These are phyloP conservation scores for Cordyceps cicadae DNA, from an alignment of 2,329 filamentous ascomycete species.

Conservation along the genomic window DNA sequence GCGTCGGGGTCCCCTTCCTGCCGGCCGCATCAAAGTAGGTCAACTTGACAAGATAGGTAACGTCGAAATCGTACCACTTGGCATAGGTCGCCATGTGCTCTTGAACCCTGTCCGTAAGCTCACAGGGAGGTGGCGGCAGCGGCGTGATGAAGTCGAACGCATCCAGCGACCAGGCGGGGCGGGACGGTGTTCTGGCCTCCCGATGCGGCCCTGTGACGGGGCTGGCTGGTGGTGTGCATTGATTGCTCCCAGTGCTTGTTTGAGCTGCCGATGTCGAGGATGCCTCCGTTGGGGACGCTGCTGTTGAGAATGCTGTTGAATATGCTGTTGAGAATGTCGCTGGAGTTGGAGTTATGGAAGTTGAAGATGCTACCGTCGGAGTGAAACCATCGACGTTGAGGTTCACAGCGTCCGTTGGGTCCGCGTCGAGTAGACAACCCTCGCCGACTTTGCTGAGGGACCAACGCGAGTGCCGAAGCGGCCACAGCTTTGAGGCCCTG, in stretches of 20 bases:
- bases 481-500: neutral
- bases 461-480: neutral
- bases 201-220: neutral
- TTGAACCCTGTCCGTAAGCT: neutral
- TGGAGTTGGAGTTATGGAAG: too few relatives aligned
- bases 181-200: neutral
- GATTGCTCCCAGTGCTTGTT: neutral
- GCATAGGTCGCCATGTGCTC: neutral
- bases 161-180: neutral
- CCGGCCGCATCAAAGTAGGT: neutral
- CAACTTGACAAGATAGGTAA: neutral
- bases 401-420: too few relatives aligned
- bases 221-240: neutral
- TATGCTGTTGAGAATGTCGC: neutral
- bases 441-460: neutral
- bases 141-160: neutral
- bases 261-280: neutral
- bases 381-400: neutral
- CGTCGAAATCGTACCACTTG: neutral
- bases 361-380: neutral
- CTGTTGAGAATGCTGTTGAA: neutral
- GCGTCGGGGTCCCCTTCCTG: neutral
- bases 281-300: neutral
- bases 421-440: too few relatives aligned
- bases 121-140: neutral